Evolutionary conservation across 1,139 yeast genomes (phyloP).

Genomic region (Yamadazyma aaseri): DNA sequence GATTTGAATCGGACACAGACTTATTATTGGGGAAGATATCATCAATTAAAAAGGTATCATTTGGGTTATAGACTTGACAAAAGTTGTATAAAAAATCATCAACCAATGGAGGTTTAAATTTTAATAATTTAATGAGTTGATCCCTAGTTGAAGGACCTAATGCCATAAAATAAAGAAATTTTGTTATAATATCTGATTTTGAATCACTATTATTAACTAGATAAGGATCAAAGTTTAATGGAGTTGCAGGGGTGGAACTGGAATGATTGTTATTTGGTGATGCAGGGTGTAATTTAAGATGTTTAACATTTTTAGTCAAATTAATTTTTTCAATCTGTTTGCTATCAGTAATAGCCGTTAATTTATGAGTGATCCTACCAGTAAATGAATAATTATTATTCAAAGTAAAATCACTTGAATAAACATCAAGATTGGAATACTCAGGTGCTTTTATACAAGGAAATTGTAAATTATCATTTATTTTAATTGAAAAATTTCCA

Average conservation of each 20-base stretch:
- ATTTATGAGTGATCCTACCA: conserved; percentile 34
- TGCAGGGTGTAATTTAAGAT: background rate
- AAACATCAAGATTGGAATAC: conserved; percentile 36
- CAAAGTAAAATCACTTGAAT: conserved; percentile 10
- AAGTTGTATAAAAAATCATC: conserved; percentile 8
- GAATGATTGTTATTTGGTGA: conserved; percentile 3
- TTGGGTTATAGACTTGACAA: conserved; percentile 31
- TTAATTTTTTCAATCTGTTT: conserved; percentile 2
- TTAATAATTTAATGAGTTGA: conserved; percentile 14
- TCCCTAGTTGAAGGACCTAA: conserved; percentile 37
- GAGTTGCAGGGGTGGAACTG: conserved; percentile 11
- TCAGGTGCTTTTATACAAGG: conserved; percentile 39
- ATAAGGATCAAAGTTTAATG: conserved; percentile 20
- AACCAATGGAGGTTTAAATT: conserved; percentile 8
- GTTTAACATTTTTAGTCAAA: background rate
- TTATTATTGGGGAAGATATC: conserved; percentile 31
- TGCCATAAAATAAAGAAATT: conserved; percentile 35
- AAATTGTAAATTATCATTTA: conserved; percentile 26
- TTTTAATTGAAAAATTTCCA: conserved; percentile 33
- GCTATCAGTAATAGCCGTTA: conserved; percentile 24
- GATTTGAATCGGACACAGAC: conserved; percentile 7
- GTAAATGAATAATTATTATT: conserved; percentile 15
- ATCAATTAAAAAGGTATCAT: conserved; percentile 31
- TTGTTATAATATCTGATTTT: conserved; percentile 17
- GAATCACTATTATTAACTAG: conserved; percentile 22